Evolutionary conservation across 768 basidiomycete species (phyloP), one percentile per base, ranked within the genome.

Genomic region (Neoboletus subvelutipes): DNA sequence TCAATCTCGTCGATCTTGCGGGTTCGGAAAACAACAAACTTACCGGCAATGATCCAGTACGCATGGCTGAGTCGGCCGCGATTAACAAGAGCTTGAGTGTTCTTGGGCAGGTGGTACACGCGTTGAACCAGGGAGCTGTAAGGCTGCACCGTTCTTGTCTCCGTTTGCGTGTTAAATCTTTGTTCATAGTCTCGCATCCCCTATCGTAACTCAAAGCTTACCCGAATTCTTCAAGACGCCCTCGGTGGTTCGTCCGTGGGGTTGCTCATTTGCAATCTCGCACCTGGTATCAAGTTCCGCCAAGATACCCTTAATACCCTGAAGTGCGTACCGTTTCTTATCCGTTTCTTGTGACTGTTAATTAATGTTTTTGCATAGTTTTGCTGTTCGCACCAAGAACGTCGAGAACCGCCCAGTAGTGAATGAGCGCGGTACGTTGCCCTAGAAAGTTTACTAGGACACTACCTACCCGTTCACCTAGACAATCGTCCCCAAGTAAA

Each of bases 21-120:
- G 93, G 93, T 28, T 92, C 90, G 0, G 93, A 95, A 74, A 94
- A 94, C 66, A 94, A 94, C 71, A 94, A 91, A 78, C 78, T 89
- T 28, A 94, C 94, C 5, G 92, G 93, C 5, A 94, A 94, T 62
- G 89, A 94, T 67, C 76, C 84, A 1, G 84, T 82, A n/a, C 84
- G 94, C 2, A 92, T 94, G 87, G 84, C 86, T 3, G 94, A 96
- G 73, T 90, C 88, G 4, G 75, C 89, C 3, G 92, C 92, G 18
- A 96, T 96, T 69, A 96, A 96, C 74, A 92, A 90, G 69, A 91
- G 89, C 7, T 72, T 96, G 46, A 90, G 90, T 58, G 88, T 89
- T 10, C 81, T 96, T 4, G 91, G 92, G 2, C 91, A 92, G 71
- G 92, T 94, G 6, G 90, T 95, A 3, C 86, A 92, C 67, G 90